phyloP scores from a whole-genome alignment of 306 rosid species.

The Corylus americana region DNA sequence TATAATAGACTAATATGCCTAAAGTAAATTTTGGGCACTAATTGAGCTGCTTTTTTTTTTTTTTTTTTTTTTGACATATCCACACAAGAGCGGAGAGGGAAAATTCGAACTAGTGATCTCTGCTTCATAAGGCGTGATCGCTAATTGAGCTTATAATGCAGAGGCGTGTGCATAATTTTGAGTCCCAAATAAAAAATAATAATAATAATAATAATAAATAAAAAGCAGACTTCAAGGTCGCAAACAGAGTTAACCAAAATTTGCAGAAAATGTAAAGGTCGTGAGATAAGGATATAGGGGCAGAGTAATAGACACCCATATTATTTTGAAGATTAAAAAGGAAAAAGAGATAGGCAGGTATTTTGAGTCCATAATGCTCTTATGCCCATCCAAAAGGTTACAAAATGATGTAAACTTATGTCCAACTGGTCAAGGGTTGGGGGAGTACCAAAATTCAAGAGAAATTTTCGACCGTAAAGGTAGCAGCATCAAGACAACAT shows the following conservation, averaged over 20 bases:
- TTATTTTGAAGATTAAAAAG: slow-evolving; percentile 9
- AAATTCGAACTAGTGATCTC: no score
- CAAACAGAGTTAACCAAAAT: background rate
- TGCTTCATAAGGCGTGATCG: no score
- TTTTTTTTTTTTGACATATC: no score
- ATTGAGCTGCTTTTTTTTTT: no score
- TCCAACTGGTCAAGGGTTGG: background rate
- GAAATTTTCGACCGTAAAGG: background rate
- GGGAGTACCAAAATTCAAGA: slow-evolving; percentile 5
- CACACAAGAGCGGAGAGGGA: no score
- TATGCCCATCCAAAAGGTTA: background rate
- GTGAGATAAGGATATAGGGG: background rate
- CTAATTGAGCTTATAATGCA: no score
- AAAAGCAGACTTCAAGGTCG: no score
- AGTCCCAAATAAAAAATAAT: no score
- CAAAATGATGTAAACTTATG: background rate
- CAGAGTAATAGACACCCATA: background rate
- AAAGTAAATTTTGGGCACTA: no score
- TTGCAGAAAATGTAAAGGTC: background rate
- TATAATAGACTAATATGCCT: no score
- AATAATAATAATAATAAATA: no score
- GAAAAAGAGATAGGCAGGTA: background rate
- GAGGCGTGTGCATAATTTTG: no score
- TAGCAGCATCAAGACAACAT: slow-evolving; percentile 3
- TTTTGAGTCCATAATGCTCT: background rate